Base-by-base conservation (phyloP, 208 protist genomes). In the Wallacemonas sp. region DNA sequence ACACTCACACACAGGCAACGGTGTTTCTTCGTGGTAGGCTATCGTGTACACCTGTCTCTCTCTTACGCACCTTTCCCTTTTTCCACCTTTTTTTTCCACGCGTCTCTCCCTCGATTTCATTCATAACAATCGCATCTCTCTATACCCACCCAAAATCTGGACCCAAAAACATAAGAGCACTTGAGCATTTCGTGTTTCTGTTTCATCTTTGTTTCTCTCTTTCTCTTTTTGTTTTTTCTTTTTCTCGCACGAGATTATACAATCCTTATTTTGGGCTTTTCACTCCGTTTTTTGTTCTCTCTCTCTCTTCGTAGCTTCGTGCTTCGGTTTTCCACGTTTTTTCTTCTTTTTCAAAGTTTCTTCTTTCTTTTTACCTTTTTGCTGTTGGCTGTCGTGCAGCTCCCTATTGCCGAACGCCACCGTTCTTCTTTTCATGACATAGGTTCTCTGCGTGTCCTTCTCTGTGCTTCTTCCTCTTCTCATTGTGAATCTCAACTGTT, bases 151-250 rank as follows among this genome's bases (percentile, higher is more conserved):
- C n/a, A n/a, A n/a, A n/a, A n/a, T n/a, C n/a, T n/a, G n/a, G n/a
- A n/a, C n/a, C n/a, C n/a, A n/a, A n/a, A n/a, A n/a, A n/a, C n/a
- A n/a, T n/a, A 21, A 49, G 4, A 5, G 44, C 44, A 17, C 54
- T 39, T 16, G 16, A 54, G 2, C 14, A 60, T 62, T 19, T 16
- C 57, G 16, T 62, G n/a, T 62, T 21, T 54, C n/a, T 58, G 23
- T 68, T 41, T 41, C 36, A 41, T 41, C 36, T 41, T 41, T 41
- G 6, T 41, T 41, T 41, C 14, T 41, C 36, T 41, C 14, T 41
- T 6, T 41, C 36, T 41, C 14, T 14, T 41, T 41, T 41, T 41
- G 6, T 14, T 41, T 41, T 41, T 41, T 41, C 9, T 14, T 41
- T 41, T 41, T 41, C 36, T 41, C 14, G 36, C 36, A 41, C 36